A percentile compares a stretch with the other conserved stretches of the same genome.
Conservation (phyloP, 2,329 filamentous ascomycete species). For the Cyphellophora europaea region DNA sequence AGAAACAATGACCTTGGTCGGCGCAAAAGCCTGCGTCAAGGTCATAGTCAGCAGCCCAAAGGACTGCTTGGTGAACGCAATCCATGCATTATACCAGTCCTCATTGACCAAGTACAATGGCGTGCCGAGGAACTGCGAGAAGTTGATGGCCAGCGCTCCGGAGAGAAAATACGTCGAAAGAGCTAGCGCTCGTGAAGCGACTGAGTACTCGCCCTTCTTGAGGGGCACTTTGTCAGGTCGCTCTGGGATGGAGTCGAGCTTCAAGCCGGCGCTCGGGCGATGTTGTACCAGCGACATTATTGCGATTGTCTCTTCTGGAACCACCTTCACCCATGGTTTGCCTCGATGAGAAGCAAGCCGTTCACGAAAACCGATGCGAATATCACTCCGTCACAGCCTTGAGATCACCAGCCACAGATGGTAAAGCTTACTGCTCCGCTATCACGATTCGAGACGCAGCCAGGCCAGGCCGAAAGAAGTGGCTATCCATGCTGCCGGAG, state of each 20-base stretch:
- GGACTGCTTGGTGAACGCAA: constrained; percentile 56
- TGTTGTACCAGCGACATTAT: constrained; percentile 7
- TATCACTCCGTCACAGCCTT: too few relatives aligned
- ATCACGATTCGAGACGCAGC: too few relatives aligned
- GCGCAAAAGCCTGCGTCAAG: constrained; percentile 54
- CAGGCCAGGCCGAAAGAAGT: too few relatives aligned
- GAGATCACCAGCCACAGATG: too few relatives aligned
- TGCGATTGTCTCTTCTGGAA: constrained; percentile 6
- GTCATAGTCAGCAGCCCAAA: constrained; percentile 55
- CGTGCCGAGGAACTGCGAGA: constrained; percentile 51
- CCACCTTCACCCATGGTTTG: constrained; percentile 1
- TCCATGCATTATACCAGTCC: constrained; percentile 54
- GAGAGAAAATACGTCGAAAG: constrained; percentile 36
- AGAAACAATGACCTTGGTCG: constrained; percentile 53
- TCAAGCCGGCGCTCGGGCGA: constrained; percentile 15
- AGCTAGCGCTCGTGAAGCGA: constrained; percentile 28
- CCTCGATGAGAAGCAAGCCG: too few relatives aligned
- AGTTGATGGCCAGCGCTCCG: constrained; percentile 34
- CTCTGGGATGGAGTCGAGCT: constrained; percentile 12
- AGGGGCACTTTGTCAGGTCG: constrained; percentile 15
- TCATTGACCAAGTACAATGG: constrained; percentile 53
- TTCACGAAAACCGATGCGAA: too few relatives aligned
- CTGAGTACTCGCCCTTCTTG: constrained; percentile 15
- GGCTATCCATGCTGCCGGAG: too few relatives aligned
- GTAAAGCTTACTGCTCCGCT: too few relatives aligned